Base-by-base conservation (phyloP, 164 flowering plant species). In the Tetrastigma voinierianum region DNA sequence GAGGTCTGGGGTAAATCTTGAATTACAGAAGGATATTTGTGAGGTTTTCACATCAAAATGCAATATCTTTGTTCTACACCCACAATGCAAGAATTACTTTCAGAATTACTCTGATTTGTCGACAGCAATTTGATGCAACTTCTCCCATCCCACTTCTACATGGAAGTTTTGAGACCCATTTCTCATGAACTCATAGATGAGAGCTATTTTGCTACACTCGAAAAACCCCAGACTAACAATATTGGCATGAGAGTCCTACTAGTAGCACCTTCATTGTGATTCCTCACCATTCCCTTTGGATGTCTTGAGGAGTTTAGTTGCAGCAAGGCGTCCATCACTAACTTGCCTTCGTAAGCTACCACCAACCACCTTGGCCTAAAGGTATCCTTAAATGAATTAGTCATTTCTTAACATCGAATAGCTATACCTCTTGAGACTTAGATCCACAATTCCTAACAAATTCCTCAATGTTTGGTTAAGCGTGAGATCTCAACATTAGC, bases 51-150 rank as follows among this genome's bases (percentile, higher is more conserved):
- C 71, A n/a, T n/a, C n/a, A n/a, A n/a, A n/a, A n/a, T n/a, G n/a
- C n/a, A n/a, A n/a, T n/a, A n/a, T n/a, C n/a, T n/a, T n/a, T n/a
- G n/a, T n/a, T n/a, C n/a, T n/a, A n/a, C n/a, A n/a, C n/a, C n/a
- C n/a, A n/a, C n/a, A 49, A 44, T 68, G 65, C 11, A 68, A 43
- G 19, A 60, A 68, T 52, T 68, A 65, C n/a, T n/a, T n/a, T n/a
- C n/a, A n/a, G 11, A 68, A 43, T 21, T 65, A 65, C 32, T 25
- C 9, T 32, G 71, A 65, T 1, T 60, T 61, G 4, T 65, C 71
- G 51, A 51, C 10, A 0, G 71, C 65, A 13, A 60, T 68, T 12
- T 54, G 46, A 40, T 60, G 54, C 51, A 68, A 18, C 45, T 17
- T 68, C 44, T 52, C 65, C 71, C 65, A 61, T 16, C 71, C 56